A percentile compares a stretch with the other conserved stretches of the same genome.
Evolutionary conservation across 257 asterid species (phyloP).

Genomic region (Sherardia arvensis): DNA sequence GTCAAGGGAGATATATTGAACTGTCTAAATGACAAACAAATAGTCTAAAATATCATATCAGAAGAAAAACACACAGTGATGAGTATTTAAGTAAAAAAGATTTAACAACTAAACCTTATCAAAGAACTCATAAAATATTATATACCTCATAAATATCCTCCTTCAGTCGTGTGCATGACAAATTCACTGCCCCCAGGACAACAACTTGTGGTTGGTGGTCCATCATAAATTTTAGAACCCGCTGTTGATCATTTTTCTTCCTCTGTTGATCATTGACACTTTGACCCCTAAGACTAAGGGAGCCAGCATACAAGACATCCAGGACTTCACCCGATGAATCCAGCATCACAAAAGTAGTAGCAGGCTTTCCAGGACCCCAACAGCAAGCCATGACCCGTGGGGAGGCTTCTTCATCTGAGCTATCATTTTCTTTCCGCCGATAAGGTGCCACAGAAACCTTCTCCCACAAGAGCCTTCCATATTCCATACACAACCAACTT

Average conservation of each 20-base stretch:
- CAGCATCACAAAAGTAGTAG: slow-evolving; percentile 94
- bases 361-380: slow-evolving; percentile 99
- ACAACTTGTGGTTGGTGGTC: slow-evolving; percentile 97
- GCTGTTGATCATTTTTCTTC: slow-evolving; percentile 89
- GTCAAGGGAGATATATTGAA: background rate
- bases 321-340: slow-evolving; percentile 94
- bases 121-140: slow-evolving; percentile 4
- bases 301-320: slow-evolving; percentile 80
- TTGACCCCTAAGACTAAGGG: slow-evolving; percentile 80
- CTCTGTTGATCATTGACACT: slow-evolving; percentile 80
- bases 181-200: slow-evolving; percentile 85
- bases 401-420: slow-evolving; percentile 75
- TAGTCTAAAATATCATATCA: background rate
- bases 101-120: too few relatives aligned
- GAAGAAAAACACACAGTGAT: too few relatives aligned
- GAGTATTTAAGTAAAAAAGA: too few relatives aligned
- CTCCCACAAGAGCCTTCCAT: slow-evolving; percentile 79
- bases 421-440: slow-evolving; percentile 75
- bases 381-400: slow-evolving; percentile 99
- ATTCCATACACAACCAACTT: slow-evolving; percentile 63
- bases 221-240: slow-evolving; percentile 92
- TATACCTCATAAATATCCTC: slow-evolving; percentile 93
- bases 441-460: slow-evolving; percentile 83
- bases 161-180: slow-evolving; percentile 81
- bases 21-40: background rate